phyloP scores from a whole-genome alignment of 2,329 filamentous ascomycete species.

The Fusarium dlaminii region DNA sequence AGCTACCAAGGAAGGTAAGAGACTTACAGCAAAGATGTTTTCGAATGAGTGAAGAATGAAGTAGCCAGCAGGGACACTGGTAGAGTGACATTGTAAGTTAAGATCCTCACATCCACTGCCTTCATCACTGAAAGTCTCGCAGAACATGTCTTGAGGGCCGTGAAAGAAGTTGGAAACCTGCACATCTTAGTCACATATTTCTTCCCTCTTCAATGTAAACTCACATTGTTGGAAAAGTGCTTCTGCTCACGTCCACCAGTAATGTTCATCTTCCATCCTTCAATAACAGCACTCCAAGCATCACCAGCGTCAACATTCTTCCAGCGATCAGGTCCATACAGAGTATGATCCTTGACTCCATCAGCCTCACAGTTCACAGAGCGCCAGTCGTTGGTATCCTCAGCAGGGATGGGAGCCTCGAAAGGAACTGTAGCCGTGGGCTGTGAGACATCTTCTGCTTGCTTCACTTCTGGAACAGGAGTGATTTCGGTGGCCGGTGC shows the following conservation, averaged over 20 bases:
- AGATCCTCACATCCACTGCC: constrained; percentile 13
- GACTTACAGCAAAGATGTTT: constrained; percentile 6
- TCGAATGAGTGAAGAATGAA: constrained; percentile 21
- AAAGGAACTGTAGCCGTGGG: neutral
- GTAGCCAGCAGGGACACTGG: constrained; percentile 10
- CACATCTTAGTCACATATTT: rapidly evolving
- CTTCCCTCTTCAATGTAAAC: rapidly evolving
- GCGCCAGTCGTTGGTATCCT: neutral
- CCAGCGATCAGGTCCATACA: constrained; percentile 18
- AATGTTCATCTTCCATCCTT: constrained; percentile 9
- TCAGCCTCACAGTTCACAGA: constrained; percentile 1
- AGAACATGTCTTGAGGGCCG: constrained; percentile 24
- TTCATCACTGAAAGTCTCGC: constrained; percentile 15
- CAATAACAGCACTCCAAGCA: constrained; percentile 13
- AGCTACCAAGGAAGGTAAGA: rapidly evolving
- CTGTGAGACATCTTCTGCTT: neutral
- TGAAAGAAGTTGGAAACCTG: constrained; percentile 25
- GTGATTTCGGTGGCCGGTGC: neutral
- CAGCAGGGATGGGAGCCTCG: neutral
- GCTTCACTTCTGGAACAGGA: neutral
- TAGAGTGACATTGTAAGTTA: constrained; percentile 8
- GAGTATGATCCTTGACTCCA: constrained; percentile 12
- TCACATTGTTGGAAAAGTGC: constrained; percentile 19
- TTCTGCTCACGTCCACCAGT: constrained; percentile 1
- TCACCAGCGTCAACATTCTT: constrained; percentile 3